phyloP scores from a whole-genome alignment of 768 basidiomycete species.

The Lactarius sanguifluus region DNA sequence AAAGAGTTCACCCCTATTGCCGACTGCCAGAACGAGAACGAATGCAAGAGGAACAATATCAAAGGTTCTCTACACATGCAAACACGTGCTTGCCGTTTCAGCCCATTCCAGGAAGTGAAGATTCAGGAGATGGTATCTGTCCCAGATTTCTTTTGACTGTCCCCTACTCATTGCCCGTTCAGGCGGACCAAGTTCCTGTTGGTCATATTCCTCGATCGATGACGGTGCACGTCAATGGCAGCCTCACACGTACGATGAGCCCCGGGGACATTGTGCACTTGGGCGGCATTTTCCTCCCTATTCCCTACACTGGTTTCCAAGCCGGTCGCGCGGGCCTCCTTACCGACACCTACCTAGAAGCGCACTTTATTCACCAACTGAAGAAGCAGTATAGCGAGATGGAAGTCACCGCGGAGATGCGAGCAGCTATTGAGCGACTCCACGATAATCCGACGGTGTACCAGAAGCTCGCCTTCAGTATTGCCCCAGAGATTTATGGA shows the following conservation, averaged over 20 bases:
- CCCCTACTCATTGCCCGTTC: slow-evolving; percentile 21
- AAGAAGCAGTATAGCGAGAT: slow-evolving; percentile 97
- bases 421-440: slow-evolving; percentile 64
- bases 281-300: slow-evolving; percentile 93
- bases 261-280: slow-evolving; percentile 96
- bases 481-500: slow-evolving; percentile 98
- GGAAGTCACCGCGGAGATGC: slow-evolving; percentile 87
- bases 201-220: slow-evolving; percentile 98
- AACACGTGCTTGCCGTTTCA: slow-evolving; percentile 79
- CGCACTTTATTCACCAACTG: slow-evolving; percentile 85
- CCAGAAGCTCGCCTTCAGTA: slow-evolving; percentile 83
- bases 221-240: slow-evolving; percentile 94
- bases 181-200: slow-evolving; percentile 99
- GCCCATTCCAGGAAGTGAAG: slow-evolving; percentile 97
- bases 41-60: slow-evolving; percentile 83
- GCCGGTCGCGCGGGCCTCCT: slow-evolving; percentile 95
- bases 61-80: slow-evolving; percentile 90
- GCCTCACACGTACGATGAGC: slow-evolving; percentile 84
- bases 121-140: slow-evolving; percentile 93
- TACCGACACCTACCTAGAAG: slow-evolving; percentile 96
- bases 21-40: slow-evolving; percentile 83
- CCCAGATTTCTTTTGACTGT: background rate
- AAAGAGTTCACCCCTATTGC: slow-evolving; percentile 88
- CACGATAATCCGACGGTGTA: slow-evolving; percentile 79
- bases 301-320: slow-evolving; percentile 97